A percentile compares a stretch with the other conserved stretches of the same genome.
phyloP scores from a whole-genome alignment of 2,329 filamentous ascomycete species.

The Colletotrichum euphorbiae region DNA sequence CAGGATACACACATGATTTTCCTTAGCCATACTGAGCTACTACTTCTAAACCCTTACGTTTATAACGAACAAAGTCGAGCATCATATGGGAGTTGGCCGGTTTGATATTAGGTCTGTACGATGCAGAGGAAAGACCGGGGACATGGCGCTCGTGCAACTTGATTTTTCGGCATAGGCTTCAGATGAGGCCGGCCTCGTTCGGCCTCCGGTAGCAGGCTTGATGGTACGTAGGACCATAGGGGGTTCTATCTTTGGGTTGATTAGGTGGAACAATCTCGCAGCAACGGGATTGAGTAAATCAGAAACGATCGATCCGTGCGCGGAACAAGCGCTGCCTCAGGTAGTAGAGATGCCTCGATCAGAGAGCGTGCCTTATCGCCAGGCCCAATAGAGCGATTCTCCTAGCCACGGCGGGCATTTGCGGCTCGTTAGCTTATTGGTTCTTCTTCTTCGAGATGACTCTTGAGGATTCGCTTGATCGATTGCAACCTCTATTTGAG shows the following conservation, averaged over 20 bases:
- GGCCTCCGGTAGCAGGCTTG: constrained; percentile 28
- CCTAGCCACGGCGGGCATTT: constrained; percentile 11
- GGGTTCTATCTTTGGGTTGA: constrained; percentile 28
- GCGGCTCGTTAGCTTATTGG: constrained; percentile 16
- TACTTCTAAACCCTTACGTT: constrained; percentile 38
- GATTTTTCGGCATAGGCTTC: constrained; percentile 26
- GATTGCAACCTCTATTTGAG: too few species aligned
- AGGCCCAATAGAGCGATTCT: constrained; percentile 41
- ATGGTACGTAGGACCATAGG: constrained; percentile 21
- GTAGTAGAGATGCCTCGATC: constrained; percentile 30
- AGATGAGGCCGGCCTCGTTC: constrained; percentile 17
- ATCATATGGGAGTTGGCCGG: constrained; percentile 41
- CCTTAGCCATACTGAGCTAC: constrained; percentile 24
- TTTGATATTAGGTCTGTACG: constrained; percentile 41
- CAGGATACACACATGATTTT: constrained; percentile 36
- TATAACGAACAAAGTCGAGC: constrained; percentile 40
- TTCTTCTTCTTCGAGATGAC: constrained; percentile 14
- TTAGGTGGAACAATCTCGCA: constrained; percentile 36
- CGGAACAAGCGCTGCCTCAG: constrained; percentile 26
- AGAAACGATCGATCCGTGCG: constrained; percentile 23
- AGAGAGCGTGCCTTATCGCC: constrained; percentile 36
- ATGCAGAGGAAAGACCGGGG: constrained; percentile 30
- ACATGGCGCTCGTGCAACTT: constrained; percentile 39
- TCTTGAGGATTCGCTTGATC: constrained; percentile 5
- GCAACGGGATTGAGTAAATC: constrained; percentile 31